Conservation (phyloP, 140 eudicot genomes). For the Bidens hawaiensis region DNA sequence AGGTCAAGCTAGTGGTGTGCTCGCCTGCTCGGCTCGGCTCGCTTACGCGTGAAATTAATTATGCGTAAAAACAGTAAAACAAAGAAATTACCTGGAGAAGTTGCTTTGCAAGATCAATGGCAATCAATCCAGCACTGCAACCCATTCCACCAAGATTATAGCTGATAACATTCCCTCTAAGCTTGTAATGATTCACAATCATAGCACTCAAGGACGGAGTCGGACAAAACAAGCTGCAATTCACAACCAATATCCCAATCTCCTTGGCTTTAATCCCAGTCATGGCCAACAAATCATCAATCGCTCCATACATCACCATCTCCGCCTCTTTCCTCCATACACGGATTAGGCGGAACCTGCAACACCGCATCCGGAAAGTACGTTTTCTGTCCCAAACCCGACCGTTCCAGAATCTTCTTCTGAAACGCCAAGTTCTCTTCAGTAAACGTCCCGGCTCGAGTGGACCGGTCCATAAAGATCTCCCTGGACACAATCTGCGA, state of each 20-base stretch:
- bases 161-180: slow-evolving; percentile 84
- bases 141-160: slow-evolving; percentile 97
- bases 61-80: neutral
- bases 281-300: slow-evolving; percentile 64
- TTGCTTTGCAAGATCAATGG: slow-evolving; percentile 87
- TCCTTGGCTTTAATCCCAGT: slow-evolving; percentile 78
- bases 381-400: slow-evolving; percentile 79
- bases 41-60: too few species aligned
- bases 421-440: slow-evolving; percentile 72
- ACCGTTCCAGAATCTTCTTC: slow-evolving; percentile 73
- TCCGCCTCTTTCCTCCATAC: slow-evolving; percentile 90
- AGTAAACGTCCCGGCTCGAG: slow-evolving; percentile 42
- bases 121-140: slow-evolving; percentile 85
- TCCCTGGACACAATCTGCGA: slow-evolving; percentile 40
- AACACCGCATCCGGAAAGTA: slow-evolving; percentile 68
- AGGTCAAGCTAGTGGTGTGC: too few species aligned
- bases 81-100: slow-evolving; percentile 55
- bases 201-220: slow-evolving; percentile 71
- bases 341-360: slow-evolving; percentile 58
- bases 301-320: slow-evolving; percentile 88
- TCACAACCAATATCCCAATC: slow-evolving; percentile 72
- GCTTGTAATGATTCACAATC: slow-evolving; percentile 82
- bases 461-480: slow-evolving; percentile 52
- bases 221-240: slow-evolving; percentile 86
- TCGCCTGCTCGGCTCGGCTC: too few species aligned